These are phyloP conservation scores for Thalassia testudinum DNA, from an alignment of 116 monocot species.

Conservation along the genomic window DNA sequence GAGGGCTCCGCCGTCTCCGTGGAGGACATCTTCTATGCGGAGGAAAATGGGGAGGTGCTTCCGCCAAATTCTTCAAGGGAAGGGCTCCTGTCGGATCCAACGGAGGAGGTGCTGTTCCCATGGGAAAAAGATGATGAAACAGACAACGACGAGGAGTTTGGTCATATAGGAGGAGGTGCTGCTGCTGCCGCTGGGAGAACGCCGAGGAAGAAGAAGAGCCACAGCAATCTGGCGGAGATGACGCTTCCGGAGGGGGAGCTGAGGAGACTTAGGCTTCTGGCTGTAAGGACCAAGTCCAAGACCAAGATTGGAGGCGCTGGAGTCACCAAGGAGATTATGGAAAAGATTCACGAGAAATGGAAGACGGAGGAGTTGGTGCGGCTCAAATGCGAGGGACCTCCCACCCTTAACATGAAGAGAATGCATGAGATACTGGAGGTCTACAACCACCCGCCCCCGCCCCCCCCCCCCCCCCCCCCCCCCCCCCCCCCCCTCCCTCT, in stretches of 20 bases:
- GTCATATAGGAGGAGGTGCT: not conserved
- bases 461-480: not conserved
- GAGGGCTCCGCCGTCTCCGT: conserved; percentile 30
- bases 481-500: not conserved
- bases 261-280: conserved; percentile 66
- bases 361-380: conserved; percentile 72
- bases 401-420: conserved; percentile 84
- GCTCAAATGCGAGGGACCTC: conserved; percentile 78
- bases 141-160: no score
- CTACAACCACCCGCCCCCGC: no score
- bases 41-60: conserved; percentile 52
- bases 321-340: conserved; percentile 69
- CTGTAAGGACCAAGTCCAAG: conserved; percentile 65
- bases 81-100: conserved; percentile 27
- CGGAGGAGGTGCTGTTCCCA: conserved; percentile 58
- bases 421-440: conserved; percentile 95
- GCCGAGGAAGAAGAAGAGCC: conserved; percentile 37
- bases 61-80: conserved; percentile 56
- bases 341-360: conserved; percentile 73
- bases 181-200: not conserved
- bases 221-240: conserved; percentile 61
- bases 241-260: conserved; percentile 80
- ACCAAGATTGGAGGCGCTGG: conserved; percentile 66
- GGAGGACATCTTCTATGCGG: conserved; percentile 66
- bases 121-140: conserved; percentile 59